Percentiles rank a stretch among this genome's conserved stretches.
phyloP scores from a whole-genome alignment of 164 flowering plant species.

The Platanus orientalis region DNA sequence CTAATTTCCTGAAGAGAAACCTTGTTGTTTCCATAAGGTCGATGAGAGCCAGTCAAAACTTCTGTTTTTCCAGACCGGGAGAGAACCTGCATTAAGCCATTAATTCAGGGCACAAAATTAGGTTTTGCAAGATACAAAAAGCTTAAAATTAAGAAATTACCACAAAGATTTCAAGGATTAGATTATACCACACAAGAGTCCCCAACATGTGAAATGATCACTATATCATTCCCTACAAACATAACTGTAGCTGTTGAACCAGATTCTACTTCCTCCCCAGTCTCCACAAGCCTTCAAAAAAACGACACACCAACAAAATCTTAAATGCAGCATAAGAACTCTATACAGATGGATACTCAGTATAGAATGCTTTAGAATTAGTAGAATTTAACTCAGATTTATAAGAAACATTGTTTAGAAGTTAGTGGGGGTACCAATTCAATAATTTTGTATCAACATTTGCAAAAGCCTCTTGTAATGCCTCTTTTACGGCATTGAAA shows the following conservation, averaged over 20 bases:
- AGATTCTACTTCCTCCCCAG: constrained; percentile 65
- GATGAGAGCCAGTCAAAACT: constrained; percentile 68
- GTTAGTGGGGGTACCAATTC: constrained; percentile 42
- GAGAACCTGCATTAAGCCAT: constrained; percentile 39
- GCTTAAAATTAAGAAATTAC: background rate
- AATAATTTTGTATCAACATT: constrained; percentile 64
- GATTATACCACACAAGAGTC: constrained; percentile 72
- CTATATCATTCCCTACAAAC: constrained; percentile 49
- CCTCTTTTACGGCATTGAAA: constrained; percentile 39
- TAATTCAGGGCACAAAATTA: background rate
- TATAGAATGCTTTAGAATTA: background rate
- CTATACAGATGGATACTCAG: background rate
- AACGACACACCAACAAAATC: constrained; percentile 23
- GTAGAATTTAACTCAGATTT: background rate
- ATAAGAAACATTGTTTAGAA: background rate
- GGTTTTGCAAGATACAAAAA: background rate
- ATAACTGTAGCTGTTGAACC: constrained; percentile 92
- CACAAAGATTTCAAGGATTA: constrained; percentile 1
- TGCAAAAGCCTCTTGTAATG: constrained; percentile 65
- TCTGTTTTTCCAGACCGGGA: constrained; percentile 85
- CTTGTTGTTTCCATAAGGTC: constrained; percentile 85
- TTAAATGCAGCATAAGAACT: background rate
- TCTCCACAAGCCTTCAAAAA: constrained; percentile 71
- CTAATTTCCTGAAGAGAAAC: constrained; percentile 77
- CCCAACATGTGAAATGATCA: constrained; percentile 81